Percentiles rank a stretch among this genome's conserved stretches.
phyloP scores from a whole-genome alignment of 306 rosid genomes.

The Dryas drummondii region DNA sequence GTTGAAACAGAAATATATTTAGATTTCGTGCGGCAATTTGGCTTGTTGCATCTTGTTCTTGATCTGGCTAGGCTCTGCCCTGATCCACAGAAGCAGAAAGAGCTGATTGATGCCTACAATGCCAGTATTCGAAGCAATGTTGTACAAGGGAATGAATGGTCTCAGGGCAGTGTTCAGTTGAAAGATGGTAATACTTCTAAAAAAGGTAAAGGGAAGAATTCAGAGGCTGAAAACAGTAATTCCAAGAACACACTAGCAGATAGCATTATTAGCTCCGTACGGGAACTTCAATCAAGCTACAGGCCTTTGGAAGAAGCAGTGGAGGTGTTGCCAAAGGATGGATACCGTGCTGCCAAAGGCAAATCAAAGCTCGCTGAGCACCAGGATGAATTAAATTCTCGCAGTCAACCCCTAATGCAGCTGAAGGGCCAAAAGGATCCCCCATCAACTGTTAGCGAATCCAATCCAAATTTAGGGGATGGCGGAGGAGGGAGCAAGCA shows the following conservation, averaged over 20 bases:
- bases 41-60: slow-evolving; percentile 78
- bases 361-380: slow-evolving; percentile 47
- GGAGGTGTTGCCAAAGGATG: slow-evolving; percentile 72
- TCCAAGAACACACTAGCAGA: slow-evolving; percentile 51
- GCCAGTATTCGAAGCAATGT: slow-evolving; percentile 45
- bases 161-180: slow-evolving; percentile 18
- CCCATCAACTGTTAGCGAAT: slow-evolving; percentile 38
- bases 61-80: slow-evolving; percentile 90
- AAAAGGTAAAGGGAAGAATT: slow-evolving; percentile 71
- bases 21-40: slow-evolving; percentile 73
- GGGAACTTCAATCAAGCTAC: slow-evolving; percentile 62
- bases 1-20: slow-evolving; percentile 62
- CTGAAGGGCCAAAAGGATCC: slow-evolving; percentile 36
- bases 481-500: slow-evolving; percentile 72
- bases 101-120: slow-evolving; percentile 64
- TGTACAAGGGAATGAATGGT: slow-evolving; percentile 41
- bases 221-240: slow-evolving; percentile 40
- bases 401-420: slow-evolving; percentile 36
- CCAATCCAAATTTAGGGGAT: slow-evolving; percentile 48
- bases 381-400: slow-evolving; percentile 35
- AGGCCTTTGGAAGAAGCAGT: slow-evolving; percentile 56
- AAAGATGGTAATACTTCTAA: slow-evolving; percentile 50
- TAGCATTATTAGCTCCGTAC: slow-evolving; percentile 58
- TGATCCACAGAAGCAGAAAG: slow-evolving; percentile 69
- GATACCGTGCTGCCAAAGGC: slow-evolving; percentile 63